These are phyloP conservation scores for Blumeriella jaapii DNA, from an alignment of 2,329 filamentous ascomycete genomes.

Conservation along the genomic window DNA sequence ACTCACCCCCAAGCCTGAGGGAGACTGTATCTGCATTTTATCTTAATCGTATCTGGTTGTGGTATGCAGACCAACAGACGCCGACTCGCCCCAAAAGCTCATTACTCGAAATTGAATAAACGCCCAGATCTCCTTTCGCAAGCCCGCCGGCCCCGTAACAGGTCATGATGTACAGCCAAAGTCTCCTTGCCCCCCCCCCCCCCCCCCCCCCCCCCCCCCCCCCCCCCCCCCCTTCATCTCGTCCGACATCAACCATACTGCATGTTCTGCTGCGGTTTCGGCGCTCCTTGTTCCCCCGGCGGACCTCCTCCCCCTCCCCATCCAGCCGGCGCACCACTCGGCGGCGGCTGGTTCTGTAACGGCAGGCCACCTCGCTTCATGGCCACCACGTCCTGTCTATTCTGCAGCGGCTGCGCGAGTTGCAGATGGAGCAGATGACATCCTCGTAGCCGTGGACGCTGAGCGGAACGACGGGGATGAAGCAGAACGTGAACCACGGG, in stretches of 20 bases:
- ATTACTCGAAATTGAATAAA: no score
- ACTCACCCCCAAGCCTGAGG: no score
- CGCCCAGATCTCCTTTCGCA: no score
- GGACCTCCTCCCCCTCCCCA: conserved; percentile 22
- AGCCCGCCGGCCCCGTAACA: no score
- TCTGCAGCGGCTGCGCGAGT: conserved; percentile 54
- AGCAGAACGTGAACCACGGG: conserved; percentile 73
- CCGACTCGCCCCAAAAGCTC: no score
- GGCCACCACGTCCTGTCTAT: conserved; percentile 24
- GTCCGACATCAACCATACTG: conserved; percentile 24
- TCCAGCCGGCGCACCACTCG: conserved; percentile 15
- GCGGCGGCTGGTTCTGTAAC: conserved; percentile 19
- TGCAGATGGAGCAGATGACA: conserved; percentile 63
- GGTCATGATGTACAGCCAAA: no score
- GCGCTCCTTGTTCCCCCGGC: conserved; percentile 11
- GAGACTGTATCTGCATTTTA: no score
- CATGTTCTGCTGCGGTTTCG: conserved; percentile 23
- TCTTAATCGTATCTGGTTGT: no score
- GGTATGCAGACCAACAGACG: no score
- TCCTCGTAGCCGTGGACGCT: conserved; percentile 56
- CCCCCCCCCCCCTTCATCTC: no score
- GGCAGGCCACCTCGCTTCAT: conserved; percentile 19
- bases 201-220: no score
- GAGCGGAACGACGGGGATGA: conserved; percentile 62
- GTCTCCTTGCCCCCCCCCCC: no score